These are phyloP conservation scores for Simmondsia chinensis DNA, from an alignment of 148 eudicot genomes.

Conservation along the genomic window DNA sequence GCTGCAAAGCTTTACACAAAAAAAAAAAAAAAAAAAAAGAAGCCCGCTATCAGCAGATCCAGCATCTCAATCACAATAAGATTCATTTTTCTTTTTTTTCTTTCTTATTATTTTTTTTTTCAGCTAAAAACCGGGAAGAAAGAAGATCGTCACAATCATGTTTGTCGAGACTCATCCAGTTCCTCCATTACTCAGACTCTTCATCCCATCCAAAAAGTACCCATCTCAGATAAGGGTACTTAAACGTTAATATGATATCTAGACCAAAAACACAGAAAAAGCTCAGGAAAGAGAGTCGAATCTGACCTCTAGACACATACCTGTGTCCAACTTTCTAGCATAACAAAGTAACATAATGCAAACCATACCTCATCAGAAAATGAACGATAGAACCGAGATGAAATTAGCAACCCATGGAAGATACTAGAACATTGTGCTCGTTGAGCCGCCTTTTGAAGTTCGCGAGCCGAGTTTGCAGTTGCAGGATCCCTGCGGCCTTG, in stretches of 20 bases:
- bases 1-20: slow-evolving; percentile 19
- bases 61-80: slow-evolving; percentile 6
- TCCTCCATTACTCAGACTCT: too few relatives aligned
- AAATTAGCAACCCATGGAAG: slow-evolving; percentile 30
- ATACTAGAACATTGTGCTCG: slow-evolving; percentile 51
- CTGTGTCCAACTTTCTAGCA: too few relatives aligned
- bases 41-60: slow-evolving; percentile 10
- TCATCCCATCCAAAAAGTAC: too few relatives aligned
- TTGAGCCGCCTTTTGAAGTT: slow-evolving; percentile 44
- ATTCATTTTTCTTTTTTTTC: neutral
- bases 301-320: too few relatives aligned
- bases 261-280: too few relatives aligned
- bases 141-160: too few relatives aligned
- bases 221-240: too few relatives aligned
- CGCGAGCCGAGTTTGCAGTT: slow-evolving; percentile 47
- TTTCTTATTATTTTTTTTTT: neutral
- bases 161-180: too few relatives aligned
- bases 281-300: too few relatives aligned
- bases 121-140: too few relatives aligned
- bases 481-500: slow-evolving; percentile 55
- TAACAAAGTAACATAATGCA: neutral
- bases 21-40: too few relatives aligned
- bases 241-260: too few relatives aligned
- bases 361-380: neutral
- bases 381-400: neutral